These are phyloP conservation scores for Chalciporus piperatus DNA, from an alignment of 768 basidiomycete species.

Conservation along the genomic window DNA sequence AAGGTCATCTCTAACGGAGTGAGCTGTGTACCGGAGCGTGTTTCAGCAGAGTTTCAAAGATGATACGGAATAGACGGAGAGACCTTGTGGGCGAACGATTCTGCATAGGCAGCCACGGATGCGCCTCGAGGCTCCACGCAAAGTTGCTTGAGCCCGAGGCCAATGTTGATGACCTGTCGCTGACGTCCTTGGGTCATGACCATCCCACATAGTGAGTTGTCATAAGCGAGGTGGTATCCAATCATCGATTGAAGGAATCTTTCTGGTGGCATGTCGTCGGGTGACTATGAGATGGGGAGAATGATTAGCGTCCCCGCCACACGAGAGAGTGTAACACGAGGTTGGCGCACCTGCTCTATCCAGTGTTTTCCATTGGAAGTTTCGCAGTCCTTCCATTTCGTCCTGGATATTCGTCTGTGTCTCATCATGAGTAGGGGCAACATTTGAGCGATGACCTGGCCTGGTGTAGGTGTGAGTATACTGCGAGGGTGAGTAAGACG, in stretches of 20 bases:
- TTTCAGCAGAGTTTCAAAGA: not conserved
- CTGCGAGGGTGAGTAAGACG: not conserved
- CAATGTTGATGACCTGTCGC: constrained; percentile 76
- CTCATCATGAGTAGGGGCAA: constrained; percentile 84
- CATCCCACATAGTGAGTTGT: constrained; percentile 76
- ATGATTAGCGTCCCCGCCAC: constrained; percentile 3
- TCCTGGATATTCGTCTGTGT: constrained; percentile 72
- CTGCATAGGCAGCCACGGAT: constrained; percentile 60
- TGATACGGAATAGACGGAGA: constrained; percentile 17
- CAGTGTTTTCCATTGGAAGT: constrained; percentile 70
- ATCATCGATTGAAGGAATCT: constrained; percentile 72
- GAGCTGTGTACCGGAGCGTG: constrained; percentile 31
- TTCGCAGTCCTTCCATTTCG: constrained; percentile 67
- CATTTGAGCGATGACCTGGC: constrained; percentile 69
- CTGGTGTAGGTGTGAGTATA: constrained; percentile 34
- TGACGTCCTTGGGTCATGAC: constrained; percentile 79
- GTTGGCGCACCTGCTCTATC: constrained; percentile 68
- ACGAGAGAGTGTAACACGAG: not conserved
- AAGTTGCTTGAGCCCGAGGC: constrained; percentile 72
- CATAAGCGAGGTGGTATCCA: constrained; percentile 70
- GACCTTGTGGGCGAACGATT: constrained; percentile 76
- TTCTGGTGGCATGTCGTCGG: constrained; percentile 61
- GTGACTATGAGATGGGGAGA: constrained; percentile 34
- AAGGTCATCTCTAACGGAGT: constrained; percentile 52
- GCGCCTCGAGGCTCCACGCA: constrained; percentile 59